Base-by-base conservation (phyloP, 768 basidiomycete species). In the Saitozyma sp. region DNA sequence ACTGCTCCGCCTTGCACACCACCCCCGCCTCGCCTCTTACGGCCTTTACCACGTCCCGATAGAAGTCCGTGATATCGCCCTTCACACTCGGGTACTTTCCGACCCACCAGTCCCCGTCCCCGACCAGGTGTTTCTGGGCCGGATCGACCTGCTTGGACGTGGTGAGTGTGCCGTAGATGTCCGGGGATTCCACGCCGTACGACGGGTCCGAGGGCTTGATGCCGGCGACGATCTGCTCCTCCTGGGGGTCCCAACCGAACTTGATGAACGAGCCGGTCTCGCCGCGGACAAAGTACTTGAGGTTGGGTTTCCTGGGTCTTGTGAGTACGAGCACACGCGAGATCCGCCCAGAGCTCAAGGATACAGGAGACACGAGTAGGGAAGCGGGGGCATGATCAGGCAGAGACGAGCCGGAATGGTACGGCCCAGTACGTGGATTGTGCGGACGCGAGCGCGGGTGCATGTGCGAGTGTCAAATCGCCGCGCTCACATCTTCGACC, bases 11-110 rank as follows among this genome's bases (percentile, higher is more conserved):
- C 43, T 60, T 51, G 37, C 59, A 20, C 45, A 56, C 58, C 14
- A 55, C n/a, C 56, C 51, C 50, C n/a, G 17, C 43, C 41, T 62
- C 42, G 1, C 61, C 61, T 19, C 61, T 37, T 10, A 66, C 11
- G 7, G 61, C 61, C 17, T 56, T 50, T 4, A 50, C 65, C 42
- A 66, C 42, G 45, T 62, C 65, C 17, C 37, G 8, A 37, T 66
- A 66, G 48, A 58, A 66, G n/a, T 63, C 56, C 20, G 46, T 45
- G 17, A 43, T 49, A 29, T 48, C 43, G 1, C 65, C 65, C 48
- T 52, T 54, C 52, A 46, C 43, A 39, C 59, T 59, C 43, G 16
- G 19, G 17, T 62, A 39, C 46, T 54, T 66, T 17, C 62, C 62
- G 13, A 53, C 50, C 57, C 57, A 50, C 56, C 10, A 43, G 4